Conservation (phyloP, 345 rosid species). For the Gynandropsis gynandra region DNA sequence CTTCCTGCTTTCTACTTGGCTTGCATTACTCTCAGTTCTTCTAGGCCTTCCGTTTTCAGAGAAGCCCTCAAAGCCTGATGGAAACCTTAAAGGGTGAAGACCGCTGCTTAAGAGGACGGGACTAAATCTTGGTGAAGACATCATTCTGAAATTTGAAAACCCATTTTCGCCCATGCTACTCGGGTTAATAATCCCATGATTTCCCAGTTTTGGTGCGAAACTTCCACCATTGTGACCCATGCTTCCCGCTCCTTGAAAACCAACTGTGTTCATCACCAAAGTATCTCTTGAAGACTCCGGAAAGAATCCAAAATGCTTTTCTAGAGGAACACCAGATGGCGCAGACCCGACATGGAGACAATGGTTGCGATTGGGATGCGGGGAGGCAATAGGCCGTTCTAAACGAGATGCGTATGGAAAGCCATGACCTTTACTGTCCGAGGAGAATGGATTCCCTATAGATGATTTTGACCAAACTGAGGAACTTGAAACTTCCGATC, state of each 20-base stretch:
- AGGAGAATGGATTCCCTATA: conserved; percentile 46
- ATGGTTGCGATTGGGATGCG: conserved; percentile 40
- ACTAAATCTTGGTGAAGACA: conserved; percentile 64
- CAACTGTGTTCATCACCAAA: conserved; percentile 48
- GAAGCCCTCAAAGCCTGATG: conserved; percentile 47
- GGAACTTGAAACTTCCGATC: conserved; percentile 46
- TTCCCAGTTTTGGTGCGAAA: conserved; percentile 31
- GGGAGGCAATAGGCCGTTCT: conserved; percentile 41
- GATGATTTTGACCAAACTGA: conserved; percentile 63
- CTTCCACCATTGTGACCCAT: conserved; percentile 30
- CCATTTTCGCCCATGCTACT: conserved; percentile 50
- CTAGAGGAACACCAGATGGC: conserved; percentile 75
- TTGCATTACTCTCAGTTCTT: conserved; percentile 49
- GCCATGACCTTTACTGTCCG: conserved; percentile 39
- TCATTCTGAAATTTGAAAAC: conserved; percentile 53
- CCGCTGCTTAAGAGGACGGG: conserved; percentile 56
- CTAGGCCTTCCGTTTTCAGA: conserved; percentile 55
- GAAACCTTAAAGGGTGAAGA: conserved; percentile 41
- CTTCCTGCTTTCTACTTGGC: conserved; percentile 59
- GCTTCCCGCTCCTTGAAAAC: conserved; percentile 41
- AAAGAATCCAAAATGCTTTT: conserved; percentile 71
- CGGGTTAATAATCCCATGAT: conserved; percentile 43
- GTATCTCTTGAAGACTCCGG: conserved; percentile 63
- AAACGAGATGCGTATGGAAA: conserved; percentile 37
- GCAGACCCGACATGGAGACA: conserved; percentile 86